Percentiles rank a stretch among this genome's conserved stretches.
Conservation (phyloP, 352 stramenopile genomes). For the Pythium oligandrum region DNA sequence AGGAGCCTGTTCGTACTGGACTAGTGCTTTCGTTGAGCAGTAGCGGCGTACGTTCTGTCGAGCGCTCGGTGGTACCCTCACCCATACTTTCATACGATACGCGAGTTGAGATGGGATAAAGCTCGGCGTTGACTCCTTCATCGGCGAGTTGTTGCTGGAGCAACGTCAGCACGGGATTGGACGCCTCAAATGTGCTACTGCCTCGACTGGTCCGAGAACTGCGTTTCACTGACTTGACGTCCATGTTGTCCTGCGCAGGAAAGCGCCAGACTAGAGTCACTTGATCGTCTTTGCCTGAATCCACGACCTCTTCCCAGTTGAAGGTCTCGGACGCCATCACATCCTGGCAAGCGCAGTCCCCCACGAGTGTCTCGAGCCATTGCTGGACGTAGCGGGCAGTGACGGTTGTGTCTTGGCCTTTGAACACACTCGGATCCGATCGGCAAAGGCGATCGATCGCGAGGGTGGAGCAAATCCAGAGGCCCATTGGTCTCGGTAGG, state of each 20-base stretch:
- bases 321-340: conserved; percentile 14
- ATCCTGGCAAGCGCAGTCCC: conserved; percentile 12
- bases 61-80: neutral
- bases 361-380: conserved; percentile 12
- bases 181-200: neutral
- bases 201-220: neutral
- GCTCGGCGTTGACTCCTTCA: conserved; percentile 10
- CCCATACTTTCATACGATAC: conserved; percentile 2
- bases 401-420: neutral
- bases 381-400: neutral
- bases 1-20: neutral
- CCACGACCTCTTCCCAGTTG: conserved; percentile 13
- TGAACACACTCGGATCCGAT: too few relatives aligned
- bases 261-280: neutral
- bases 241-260: neutral
- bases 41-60: conserved; percentile 13
- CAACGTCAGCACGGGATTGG: neutral
- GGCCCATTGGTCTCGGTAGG: too few relatives aligned
- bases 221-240: neutral
- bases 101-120: conserved; percentile 13
- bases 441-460: too few relatives aligned
- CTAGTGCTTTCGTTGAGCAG: neutral
- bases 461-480: too few relatives aligned
- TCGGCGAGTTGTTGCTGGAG: conserved; percentile 10
- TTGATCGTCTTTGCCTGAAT: neutral